Conservation (phyloP, 1,139 yeast species). For the Zygoascus hellenicus region DNA sequence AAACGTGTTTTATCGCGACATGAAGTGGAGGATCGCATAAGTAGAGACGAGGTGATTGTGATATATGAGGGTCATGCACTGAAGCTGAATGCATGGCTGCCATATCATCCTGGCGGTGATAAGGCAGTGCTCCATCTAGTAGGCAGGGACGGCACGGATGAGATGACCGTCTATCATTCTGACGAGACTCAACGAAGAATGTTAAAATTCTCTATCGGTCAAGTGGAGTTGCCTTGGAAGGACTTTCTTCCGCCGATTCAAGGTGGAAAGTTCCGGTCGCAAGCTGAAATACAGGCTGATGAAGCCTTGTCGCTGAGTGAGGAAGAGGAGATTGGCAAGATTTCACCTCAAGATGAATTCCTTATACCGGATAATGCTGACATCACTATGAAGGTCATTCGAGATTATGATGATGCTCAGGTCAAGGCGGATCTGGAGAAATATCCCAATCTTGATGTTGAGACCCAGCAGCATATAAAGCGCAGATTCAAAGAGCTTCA, state of each 20-base stretch:
- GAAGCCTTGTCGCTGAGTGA: constrained; percentile 22
- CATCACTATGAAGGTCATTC: constrained; percentile 41
- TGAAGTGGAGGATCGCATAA: constrained; percentile 48
- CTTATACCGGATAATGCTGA: constrained; percentile 36
- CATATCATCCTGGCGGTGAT: constrained; percentile 83
- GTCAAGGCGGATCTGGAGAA: constrained; percentile 48
- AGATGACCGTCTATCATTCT: constrained; percentile 74
- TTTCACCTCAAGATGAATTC: constrained; percentile 8
- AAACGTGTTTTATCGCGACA: constrained; percentile 11
- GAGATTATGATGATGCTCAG: constrained; percentile 51
- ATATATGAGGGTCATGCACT: constrained; percentile 58
- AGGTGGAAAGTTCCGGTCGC: constrained; percentile 54
- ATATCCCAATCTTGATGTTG: constrained; percentile 60
- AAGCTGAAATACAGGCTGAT: constrained; percentile 23
- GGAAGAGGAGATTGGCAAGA: constrained; percentile 21
- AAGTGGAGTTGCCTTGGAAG: constrained; percentile 57
- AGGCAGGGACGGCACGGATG: constrained; percentile 88
- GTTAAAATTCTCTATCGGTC: constrained; percentile 56
- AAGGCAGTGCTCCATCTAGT: constrained; percentile 77
- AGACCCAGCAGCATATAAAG: constrained; percentile 56
- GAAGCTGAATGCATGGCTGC: constrained; percentile 64
- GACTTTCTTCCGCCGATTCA: constrained; percentile 84
- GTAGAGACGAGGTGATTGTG: constrained; percentile 63
- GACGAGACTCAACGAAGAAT: constrained; percentile 50
- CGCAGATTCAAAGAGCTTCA: constrained; percentile 58